Percentiles rank a stretch among this genome's conserved stretches.
These are phyloP conservation scores for Globisporangium parvum DNA, from an alignment of 352 stramenopile species.

Conservation along the genomic window DNA sequence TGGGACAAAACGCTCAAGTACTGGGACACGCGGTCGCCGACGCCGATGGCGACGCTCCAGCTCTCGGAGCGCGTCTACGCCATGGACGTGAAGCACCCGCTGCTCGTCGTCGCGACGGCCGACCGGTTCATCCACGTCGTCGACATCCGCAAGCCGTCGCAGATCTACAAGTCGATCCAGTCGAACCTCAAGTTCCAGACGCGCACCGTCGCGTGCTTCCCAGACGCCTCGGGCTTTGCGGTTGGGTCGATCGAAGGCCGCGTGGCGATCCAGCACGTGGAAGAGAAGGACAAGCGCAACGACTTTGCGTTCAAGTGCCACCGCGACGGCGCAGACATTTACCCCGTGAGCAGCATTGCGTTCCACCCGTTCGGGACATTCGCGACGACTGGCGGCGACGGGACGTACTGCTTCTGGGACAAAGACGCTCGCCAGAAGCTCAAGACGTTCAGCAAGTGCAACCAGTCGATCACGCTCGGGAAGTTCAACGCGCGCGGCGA, in stretches of 20 bases:
- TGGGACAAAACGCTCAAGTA: constrained; percentile 97
- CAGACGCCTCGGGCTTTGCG: constrained; percentile 84
- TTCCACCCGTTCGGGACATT: constrained; percentile 95
- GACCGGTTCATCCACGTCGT: constrained; percentile 88
- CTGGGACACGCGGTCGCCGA: constrained; percentile 92
- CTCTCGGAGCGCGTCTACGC: constrained; percentile 93
- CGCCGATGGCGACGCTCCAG: constrained; percentile 83
- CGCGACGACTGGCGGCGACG: constrained; percentile 92
- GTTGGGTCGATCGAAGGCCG: constrained; percentile 90
- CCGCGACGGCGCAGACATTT: constrained; percentile 83
- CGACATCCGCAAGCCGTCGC: constrained; percentile 74
- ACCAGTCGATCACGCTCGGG: constrained; percentile 88
- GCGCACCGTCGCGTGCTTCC: constrained; percentile 85
- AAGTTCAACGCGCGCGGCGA: constrained; percentile 93
- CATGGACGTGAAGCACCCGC: constrained; percentile 91
- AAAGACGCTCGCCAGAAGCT: constrained; percentile 97
- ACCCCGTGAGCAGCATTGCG: constrained; percentile 85
- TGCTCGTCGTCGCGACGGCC: constrained; percentile 93
- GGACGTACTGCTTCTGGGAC: constrained; percentile 98
- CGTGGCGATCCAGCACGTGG: constrained; percentile 87
- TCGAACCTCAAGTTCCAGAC: constrained; percentile 88
- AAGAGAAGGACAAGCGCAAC: constrained; percentile 74
- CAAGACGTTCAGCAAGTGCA: constrained; percentile 86
- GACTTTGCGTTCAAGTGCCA: constrained; percentile 93
- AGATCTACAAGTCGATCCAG: constrained; percentile 84